phyloP scores from a whole-genome alignment of 192 early-diverging fungal species.

The Coemansia sp. region DNA sequence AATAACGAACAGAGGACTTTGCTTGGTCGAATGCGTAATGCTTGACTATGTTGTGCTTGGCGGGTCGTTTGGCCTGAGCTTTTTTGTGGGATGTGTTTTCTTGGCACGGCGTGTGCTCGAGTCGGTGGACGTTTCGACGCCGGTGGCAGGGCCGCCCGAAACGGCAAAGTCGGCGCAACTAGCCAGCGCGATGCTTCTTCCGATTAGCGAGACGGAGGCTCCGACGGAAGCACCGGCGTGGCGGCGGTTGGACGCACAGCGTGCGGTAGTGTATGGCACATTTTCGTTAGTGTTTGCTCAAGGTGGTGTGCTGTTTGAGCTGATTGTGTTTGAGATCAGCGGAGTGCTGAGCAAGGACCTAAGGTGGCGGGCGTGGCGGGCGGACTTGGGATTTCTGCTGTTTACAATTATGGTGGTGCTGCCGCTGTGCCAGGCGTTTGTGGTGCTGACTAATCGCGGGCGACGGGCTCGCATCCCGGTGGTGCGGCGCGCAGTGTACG shows the following conservation, averaged over 20 bases:
- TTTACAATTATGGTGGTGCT: constrained; percentile 68
- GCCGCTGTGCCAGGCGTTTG: constrained; percentile 73
- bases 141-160: constrained; percentile 31
- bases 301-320: constrained; percentile 75
- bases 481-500: constrained; percentile 30
- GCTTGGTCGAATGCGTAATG: constrained; percentile 13
- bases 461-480: constrained; percentile 37
- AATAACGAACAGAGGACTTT: background rate
- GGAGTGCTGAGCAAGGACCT: constrained; percentile 66
- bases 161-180: constrained; percentile 32
- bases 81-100: constrained; percentile 70
- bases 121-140: constrained; percentile 63
- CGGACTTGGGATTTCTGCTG: constrained; percentile 67
- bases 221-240: background rate
- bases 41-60: constrained; percentile 59
- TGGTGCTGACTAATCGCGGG: constrained; percentile 54
- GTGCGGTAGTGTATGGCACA: constrained; percentile 64
- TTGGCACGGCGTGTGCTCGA: constrained; percentile 67
- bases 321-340: constrained; percentile 81
- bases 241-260: constrained; percentile 52
- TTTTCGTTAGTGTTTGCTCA: constrained; percentile 80
- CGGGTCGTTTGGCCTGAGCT: constrained; percentile 66
- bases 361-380: constrained; percentile 75
- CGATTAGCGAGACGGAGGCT: constrained; percentile 10
- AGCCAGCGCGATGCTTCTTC: constrained; percentile 34